A percentile compares a stretch with the other conserved stretches of the same genome.
Conservation (phyloP, 1,284 basidiomycete genomes). For the Rhodotorula glutinis region DNA sequence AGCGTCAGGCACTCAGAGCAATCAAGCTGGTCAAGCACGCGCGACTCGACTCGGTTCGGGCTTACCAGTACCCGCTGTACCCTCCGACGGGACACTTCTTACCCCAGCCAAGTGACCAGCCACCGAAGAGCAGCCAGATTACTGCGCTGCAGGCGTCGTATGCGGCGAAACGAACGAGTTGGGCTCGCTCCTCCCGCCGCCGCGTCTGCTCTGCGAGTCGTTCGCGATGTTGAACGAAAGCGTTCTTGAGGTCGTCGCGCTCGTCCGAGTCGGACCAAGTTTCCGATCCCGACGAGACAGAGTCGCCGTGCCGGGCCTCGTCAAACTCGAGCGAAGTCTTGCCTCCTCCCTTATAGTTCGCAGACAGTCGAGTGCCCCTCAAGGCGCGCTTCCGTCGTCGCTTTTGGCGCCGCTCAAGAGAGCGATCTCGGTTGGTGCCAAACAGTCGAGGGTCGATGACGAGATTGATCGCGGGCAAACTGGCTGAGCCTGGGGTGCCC, state of each 20-base stretch:
- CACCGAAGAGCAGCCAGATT: not conserved
- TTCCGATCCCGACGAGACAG: not conserved
- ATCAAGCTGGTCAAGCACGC: no score
- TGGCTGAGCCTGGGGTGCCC: no score
- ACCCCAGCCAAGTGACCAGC: conserved; percentile 4
- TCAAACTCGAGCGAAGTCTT: not conserved
- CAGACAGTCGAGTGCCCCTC: no score
- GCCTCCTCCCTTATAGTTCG: no score
- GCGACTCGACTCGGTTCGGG: no score
- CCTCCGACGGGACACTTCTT: conserved; percentile 1
- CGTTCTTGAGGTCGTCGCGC: not conserved
- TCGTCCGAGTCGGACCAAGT: not conserved
- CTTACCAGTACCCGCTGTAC: conserved; percentile 17
- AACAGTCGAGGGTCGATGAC: conserved; percentile 15
- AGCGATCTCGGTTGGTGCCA: not conserved
- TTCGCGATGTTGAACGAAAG: no score
- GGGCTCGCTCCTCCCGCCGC: not conserved
- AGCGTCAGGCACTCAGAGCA: no score
- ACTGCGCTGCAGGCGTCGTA: not conserved
- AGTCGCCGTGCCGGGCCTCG: not conserved
- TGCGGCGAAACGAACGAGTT: not conserved
- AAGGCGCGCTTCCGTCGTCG: no score
- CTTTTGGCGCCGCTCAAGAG: no score
- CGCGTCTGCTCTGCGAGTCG: not conserved
- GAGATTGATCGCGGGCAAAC: conserved; percentile 8